A percentile compares a stretch with the other conserved stretches of the same genome.
Conservation (phyloP, 2,329 filamentous ascomycete genomes). For the Bipolaris sorokiniana region DNA sequence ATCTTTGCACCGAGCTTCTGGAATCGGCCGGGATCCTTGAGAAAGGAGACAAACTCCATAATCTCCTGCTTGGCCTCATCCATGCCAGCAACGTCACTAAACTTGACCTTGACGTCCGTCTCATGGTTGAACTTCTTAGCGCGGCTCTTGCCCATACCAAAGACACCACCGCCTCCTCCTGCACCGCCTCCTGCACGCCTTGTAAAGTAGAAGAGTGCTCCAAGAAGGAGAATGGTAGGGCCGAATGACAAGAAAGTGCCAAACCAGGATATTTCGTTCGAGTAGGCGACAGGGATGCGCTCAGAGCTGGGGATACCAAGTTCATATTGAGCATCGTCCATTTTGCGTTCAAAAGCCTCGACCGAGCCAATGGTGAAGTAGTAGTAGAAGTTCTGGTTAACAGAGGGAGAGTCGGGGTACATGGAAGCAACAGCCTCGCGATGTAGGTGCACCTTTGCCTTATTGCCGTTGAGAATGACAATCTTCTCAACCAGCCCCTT, state of each 20-base stretch:
- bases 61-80: slow-evolving; percentile 98
- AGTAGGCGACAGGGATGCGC: slow-evolving; percentile 90
- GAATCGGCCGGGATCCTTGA: slow-evolving; percentile 91
- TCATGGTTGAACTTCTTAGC: slow-evolving; percentile 99
- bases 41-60: slow-evolving; percentile 98
- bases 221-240: slow-evolving; percentile 85
- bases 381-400: slow-evolving; percentile 76
- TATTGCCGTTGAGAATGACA: slow-evolving; percentile 75
- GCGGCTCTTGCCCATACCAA: slow-evolving; percentile 93
- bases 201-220: slow-evolving; percentile 79
- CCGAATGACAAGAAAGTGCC: slow-evolving; percentile 79
- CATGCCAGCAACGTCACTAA: slow-evolving; percentile 94
- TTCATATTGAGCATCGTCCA: slow-evolving; percentile 88
- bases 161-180: slow-evolving; percentile 72
- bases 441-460: slow-evolving; percentile 81
- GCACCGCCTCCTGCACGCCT: slow-evolving; percentile 71
- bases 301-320: slow-evolving; percentile 85
- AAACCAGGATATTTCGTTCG: slow-evolving; percentile 74
- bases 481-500: slow-evolving; percentile 96
- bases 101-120: slow-evolving; percentile 94
- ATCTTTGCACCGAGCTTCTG: slow-evolving; percentile 97
- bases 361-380: slow-evolving; percentile 96
- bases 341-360: slow-evolving; percentile 85
- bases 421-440: slow-evolving; percentile 72
- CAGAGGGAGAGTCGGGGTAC: slow-evolving; percentile 77